Evolutionary conservation across 2,329 filamentous ascomycete species (phyloP), one percentile per base, ranked within the genome.

Genomic region (Curvularia verruculosa): DNA sequence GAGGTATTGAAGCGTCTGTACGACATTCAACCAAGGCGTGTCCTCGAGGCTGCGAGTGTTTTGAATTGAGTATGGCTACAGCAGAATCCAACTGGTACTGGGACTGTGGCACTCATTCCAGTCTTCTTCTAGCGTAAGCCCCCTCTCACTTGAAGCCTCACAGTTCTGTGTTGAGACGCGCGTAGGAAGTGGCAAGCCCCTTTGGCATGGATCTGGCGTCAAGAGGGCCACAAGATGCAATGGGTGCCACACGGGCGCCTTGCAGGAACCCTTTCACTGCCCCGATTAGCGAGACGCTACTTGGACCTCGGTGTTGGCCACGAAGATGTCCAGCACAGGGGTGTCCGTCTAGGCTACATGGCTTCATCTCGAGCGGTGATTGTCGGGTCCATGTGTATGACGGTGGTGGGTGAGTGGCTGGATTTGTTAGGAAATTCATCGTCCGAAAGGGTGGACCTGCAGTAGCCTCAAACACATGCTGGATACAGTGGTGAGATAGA

Each of bases 401-500:
- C 56, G 50, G 50, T 58, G 46, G 52, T 54, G 48, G 47, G 43
- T 44, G 46, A 40, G 36, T 51, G 54, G 51, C 40, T 60, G 41
- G 28, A 46, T 50, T 41, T 43, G 40, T 49, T 56, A 50, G 51
- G 44, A 49, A 48, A 21, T 46, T 55, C 39, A 45, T 41, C 44
- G 43, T 52, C 56, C 58, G 36, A 56, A 59, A 56, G 19, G 19
- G 58, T 58, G 58, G 56, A 62, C 64, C 56, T 67, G 63, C 63
- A 68, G 59, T 66, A 67, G 63, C 45, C 45, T 61, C 56, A 67
- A 68, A 66, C 63, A 50, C 39, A 28, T 46, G 39, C 53, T 55
- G 37, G 58, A 55, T 36, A 54, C 40, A 31, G 34, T 56, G 24
- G 44, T 46, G 44, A 36, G 49, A 26, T 51, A 19, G 24, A 40